Percentiles rank a stretch among this genome's conserved stretches.
Evolutionary conservation across 306 rosid species (phyloP).

Genomic region (apple (Malus domestica)): ASM211411v1 NC_041793.1:35422501-35423000

Average conservation of each 20-base stretch:
- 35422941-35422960: constrained; percentile 38
- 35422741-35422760: constrained; percentile 16
- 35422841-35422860: constrained; percentile 19
- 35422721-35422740: not conserved
- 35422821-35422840: not conserved
- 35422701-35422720: constrained; percentile 1
- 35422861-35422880: constrained; percentile 23
- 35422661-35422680: not conserved
- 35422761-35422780: constrained; percentile 29
- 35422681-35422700: not conserved
- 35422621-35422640: no score
- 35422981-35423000: constrained; percentile 30
- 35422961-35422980: constrained; percentile 28
- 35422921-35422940: constrained; percentile 44
- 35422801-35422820: constrained; percentile 4
- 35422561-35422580: not conserved
- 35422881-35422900: constrained; percentile 46
- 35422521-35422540: no score
- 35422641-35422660: not conserved
- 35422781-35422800: constrained; percentile 17
- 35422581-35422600: not conserved
- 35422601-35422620: not conserved
- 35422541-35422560: no score
- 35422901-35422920: constrained; percentile 30
- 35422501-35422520: no score